Evolutionary conservation across 768 basidiomycete species (phyloP).

Genomic region (Lepiota brunneoincarnata): DNA sequence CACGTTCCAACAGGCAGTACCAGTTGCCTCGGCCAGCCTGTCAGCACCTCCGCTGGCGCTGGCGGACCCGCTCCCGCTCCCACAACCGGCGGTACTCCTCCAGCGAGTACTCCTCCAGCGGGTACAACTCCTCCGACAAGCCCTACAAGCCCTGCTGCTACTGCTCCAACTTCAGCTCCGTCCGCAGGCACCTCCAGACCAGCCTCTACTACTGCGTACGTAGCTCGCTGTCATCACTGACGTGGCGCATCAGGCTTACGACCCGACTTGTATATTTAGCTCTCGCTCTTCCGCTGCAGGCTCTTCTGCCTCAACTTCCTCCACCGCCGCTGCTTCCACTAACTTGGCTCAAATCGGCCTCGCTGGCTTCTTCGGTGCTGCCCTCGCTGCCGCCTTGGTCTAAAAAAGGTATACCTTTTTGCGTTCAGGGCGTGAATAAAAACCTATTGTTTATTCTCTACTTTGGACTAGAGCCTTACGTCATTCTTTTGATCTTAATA

Average conservation of each 20-base stretch:
- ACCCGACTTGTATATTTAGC: neutral
- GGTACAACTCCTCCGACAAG: constrained; percentile 14
- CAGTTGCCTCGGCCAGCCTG: constrained; percentile 31
- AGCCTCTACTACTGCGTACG: constrained; percentile 12
- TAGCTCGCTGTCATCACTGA: neutral
- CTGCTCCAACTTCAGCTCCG: constrained; percentile 14
- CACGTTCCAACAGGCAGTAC: constrained; percentile 23
- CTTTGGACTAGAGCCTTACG: neutral
- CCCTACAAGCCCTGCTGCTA: constrained; percentile 1
- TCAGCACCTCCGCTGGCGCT: constrained; percentile 16
- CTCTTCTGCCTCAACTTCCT: constrained; percentile 14
- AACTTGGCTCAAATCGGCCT: constrained; percentile 35
- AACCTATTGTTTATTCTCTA: neutral
- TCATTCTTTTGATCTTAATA: neutral
- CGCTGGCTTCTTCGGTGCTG: constrained; percentile 40
- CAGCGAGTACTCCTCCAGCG: constrained; percentile 13
- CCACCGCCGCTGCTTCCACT: constrained; percentile 27
- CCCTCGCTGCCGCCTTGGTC: constrained; percentile 39
- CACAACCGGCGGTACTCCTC: constrained; percentile 15
- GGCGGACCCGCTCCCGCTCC: constrained; percentile 17
- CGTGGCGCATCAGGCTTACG: neutral
- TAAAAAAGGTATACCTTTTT: constrained; percentile 23
- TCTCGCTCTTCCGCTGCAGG: constrained; percentile 3
- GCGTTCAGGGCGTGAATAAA: constrained; percentile 1
- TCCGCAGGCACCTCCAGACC: constrained; percentile 1